phyloP scores from a whole-genome alignment of 805 yeast genomes.

The Brettanomyces custersianus region DNA sequence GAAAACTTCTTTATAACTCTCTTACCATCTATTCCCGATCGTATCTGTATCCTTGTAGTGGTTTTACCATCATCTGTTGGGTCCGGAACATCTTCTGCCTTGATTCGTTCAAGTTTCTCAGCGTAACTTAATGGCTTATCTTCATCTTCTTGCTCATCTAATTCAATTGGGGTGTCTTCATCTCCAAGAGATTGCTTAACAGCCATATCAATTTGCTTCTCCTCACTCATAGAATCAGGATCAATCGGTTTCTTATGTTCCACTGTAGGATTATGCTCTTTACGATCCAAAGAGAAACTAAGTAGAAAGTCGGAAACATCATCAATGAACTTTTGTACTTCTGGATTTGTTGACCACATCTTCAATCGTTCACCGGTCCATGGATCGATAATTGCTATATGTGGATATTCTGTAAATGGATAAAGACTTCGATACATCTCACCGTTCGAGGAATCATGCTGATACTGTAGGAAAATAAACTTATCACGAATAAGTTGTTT shows the following conservation, averaged over 20 bases:
- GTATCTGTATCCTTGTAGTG: conserved; percentile 74
- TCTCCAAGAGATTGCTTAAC: conserved; percentile 51
- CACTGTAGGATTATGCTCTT: conserved; percentile 57
- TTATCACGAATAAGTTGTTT: conserved; percentile 55
- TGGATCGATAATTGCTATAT: conserved; percentile 87
- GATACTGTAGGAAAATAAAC: conserved; percentile 82
- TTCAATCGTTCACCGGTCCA: conserved; percentile 87
- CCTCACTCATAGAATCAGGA: conserved; percentile 64
- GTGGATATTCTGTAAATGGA: conserved; percentile 66
- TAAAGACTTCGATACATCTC: conserved; percentile 63
- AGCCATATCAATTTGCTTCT: conserved; percentile 75
- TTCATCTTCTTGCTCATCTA: conserved; percentile 22
- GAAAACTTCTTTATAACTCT: conserved; percentile 66
- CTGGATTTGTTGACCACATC: conserved; percentile 69
- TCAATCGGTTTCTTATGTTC: conserved; percentile 35
- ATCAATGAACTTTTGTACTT: conserved; percentile 47
- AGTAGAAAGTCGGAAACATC: conserved; percentile 64
- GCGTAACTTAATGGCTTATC: conserved; percentile 12
- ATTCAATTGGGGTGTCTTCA: conserved; percentile 19
- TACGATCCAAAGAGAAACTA: conserved; percentile 55
- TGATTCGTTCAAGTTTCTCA: conserved; percentile 10
- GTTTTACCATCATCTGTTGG: conserved; percentile 44
- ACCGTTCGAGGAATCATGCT: conserved; percentile 69
- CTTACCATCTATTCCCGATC: conserved; percentile 73
- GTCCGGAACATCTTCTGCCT: conserved; percentile 41